A percentile compares a stretch with the other conserved stretches of the same genome.
Evolutionary conservation across 1,284 basidiomycete species (phyloP).

Genomic region (Ceratobasidium sp.): DNA sequence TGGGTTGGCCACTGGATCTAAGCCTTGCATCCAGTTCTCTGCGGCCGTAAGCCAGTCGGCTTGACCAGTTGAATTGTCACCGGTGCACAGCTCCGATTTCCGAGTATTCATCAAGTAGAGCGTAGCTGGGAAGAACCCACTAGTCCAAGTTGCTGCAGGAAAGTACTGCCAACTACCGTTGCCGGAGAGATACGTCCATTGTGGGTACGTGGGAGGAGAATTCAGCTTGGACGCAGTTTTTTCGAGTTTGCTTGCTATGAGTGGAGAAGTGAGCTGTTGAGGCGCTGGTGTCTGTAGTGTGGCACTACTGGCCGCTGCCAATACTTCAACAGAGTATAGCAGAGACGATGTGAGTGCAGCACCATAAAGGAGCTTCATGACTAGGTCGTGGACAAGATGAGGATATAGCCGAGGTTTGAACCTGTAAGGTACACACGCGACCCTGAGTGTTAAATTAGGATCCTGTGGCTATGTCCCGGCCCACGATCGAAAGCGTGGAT

Average conservation of each 20-base stretch:
- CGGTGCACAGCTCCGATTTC: constrained; percentile 56
- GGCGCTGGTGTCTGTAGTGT: constrained; percentile 17
- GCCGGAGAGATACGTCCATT: constrained; percentile 61
- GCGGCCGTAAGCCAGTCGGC: constrained; percentile 66
- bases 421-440: background rate
- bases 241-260: constrained; percentile 66
- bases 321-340: background rate
- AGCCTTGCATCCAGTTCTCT: constrained; percentile 61
- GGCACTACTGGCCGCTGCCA: background rate
- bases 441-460: background rate
- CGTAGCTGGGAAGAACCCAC: constrained; percentile 72
- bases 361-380: constrained; percentile 5
- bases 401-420: background rate
- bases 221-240: constrained; percentile 55
- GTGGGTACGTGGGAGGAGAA: constrained; percentile 63
- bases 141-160: constrained; percentile 68
- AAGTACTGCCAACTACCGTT: constrained; percentile 65
- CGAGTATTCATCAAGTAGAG: constrained; percentile 66
- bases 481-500: background rate
- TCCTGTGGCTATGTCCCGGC: constrained; percentile 5
- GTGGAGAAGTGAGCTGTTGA: constrained; percentile 64
- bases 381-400: constrained; percentile 1
- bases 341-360: background rate
- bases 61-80: constrained; percentile 15
- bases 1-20: constrained; percentile 61